Conservation (phyloP, 2,329 filamentous ascomycete species). For the Alternaria atra region DNA sequence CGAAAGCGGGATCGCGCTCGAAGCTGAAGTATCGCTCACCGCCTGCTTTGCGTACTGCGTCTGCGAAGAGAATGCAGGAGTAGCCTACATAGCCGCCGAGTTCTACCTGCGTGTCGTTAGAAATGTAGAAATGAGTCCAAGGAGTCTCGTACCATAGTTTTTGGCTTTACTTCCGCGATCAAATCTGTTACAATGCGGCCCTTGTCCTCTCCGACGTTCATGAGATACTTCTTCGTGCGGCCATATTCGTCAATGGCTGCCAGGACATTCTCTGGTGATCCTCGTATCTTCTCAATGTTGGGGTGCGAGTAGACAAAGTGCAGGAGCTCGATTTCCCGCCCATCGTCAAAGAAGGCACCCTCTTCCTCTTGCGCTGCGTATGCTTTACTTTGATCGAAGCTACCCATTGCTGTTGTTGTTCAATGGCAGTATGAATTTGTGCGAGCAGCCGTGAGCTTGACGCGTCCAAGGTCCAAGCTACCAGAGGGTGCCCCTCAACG, state of each 20-base stretch:
- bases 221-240: slow-evolving; percentile 73
- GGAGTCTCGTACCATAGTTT: slow-evolving; percentile 64
- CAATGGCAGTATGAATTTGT: slow-evolving; percentile 22
- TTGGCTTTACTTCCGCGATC: slow-evolving; percentile 72
- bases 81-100: slow-evolving; percentile 85
- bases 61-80: slow-evolving; percentile 78
- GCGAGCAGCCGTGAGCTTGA: slow-evolving; percentile 24
- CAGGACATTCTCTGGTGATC: slow-evolving; percentile 70
- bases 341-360: slow-evolving; percentile 67
- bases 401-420: slow-evolving; percentile 36
- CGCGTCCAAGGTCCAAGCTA: slow-evolving; percentile 29
- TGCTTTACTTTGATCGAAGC: slow-evolving; percentile 55
- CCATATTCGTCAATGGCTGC: slow-evolving; percentile 75
- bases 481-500: slow-evolving; percentile 32
- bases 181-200: slow-evolving; percentile 74
- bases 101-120: slow-evolving; percentile 63
- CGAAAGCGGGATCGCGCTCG: slow-evolving; percentile 78
- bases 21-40: slow-evolving; percentile 75
- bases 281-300: slow-evolving; percentile 69
- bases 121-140: neutral
- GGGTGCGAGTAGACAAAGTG: slow-evolving; percentile 72
- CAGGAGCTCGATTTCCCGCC: slow-evolving; percentile 76
- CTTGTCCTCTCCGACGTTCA: slow-evolving; percentile 82
- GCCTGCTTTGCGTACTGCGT: slow-evolving; percentile 69
- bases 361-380: slow-evolving; percentile 58